phyloP scores from a whole-genome alignment of 73 alveolate genomes.

The Paramecium caudatum region DNA sequence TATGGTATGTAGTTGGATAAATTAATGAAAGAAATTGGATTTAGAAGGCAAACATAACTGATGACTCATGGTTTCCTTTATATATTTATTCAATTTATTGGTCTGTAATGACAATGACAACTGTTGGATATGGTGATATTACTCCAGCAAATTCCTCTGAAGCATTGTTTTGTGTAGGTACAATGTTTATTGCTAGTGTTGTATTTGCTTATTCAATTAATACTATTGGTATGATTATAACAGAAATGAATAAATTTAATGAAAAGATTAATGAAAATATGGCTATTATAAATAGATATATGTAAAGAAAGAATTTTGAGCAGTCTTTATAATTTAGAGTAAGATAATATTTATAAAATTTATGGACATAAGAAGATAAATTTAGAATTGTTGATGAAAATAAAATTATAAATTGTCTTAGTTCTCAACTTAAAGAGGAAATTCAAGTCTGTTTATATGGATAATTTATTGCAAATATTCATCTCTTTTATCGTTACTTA shows the following conservation, averaged over 20 bases:
- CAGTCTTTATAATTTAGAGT: constrained; percentile 38
- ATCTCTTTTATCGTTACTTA: neutral
- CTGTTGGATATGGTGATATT: constrained; percentile 78
- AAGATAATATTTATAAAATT: constrained; percentile 49
- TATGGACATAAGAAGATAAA: constrained; percentile 47
- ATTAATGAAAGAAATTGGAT: constrained; percentile 26
- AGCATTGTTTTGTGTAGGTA: constrained; percentile 65
- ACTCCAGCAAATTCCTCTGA: constrained; percentile 68
- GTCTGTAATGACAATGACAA: constrained; percentile 72
- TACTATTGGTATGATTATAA: constrained; percentile 71
- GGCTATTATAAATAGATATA: constrained; percentile 59
- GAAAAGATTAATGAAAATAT: constrained; percentile 72
- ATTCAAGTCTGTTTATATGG: constrained; percentile 48
- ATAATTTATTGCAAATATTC: constrained; percentile 40
- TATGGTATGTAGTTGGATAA: constrained; percentile 45
- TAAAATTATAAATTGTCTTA: neutral
- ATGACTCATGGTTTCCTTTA: constrained; percentile 39
- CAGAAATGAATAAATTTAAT: constrained; percentile 51
- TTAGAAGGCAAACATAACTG: constrained; percentile 1
- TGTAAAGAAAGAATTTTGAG: constrained; percentile 62
- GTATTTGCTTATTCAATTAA: constrained; percentile 71
- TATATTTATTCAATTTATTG: constrained; percentile 73
- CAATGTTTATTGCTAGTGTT: constrained; percentile 68
- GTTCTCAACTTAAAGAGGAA: constrained; percentile 34
- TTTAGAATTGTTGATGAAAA: constrained; percentile 45